Evolutionary conservation across 2,329 filamentous ascomycete genomes (phyloP).

Genomic region (Cryoendolithus antarcticus): DNA sequence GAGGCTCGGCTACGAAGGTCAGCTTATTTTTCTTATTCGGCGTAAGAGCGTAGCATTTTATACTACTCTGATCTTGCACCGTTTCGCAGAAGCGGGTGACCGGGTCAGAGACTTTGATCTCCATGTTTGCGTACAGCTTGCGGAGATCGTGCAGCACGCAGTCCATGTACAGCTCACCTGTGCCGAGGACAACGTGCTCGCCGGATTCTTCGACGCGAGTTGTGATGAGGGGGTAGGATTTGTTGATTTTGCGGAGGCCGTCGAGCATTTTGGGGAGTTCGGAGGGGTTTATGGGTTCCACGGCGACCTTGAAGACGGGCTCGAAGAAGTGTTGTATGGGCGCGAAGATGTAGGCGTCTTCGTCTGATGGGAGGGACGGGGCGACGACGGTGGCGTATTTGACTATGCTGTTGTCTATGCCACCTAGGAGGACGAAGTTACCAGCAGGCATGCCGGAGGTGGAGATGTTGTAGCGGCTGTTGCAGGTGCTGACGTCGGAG

Average conservation of each 20-base stretch:
- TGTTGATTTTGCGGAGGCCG: constrained; percentile 90
- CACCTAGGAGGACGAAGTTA: constrained; percentile 82
- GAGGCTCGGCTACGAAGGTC: constrained; percentile 92
- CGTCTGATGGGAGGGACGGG: constrained; percentile 66
- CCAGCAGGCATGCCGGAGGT: constrained; percentile 87
- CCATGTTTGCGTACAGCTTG: constrained; percentile 94
- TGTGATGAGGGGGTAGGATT: constrained; percentile 87
- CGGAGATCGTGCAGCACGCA: constrained; percentile 93
- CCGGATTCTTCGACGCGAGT: constrained; percentile 98
- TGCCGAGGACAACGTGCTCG: constrained; percentile 89
- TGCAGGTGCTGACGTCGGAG: constrained; percentile 74
- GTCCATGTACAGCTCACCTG: constrained; percentile 98
- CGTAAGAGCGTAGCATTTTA: constrained; percentile 94
- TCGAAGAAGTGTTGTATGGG: constrained; percentile 91
- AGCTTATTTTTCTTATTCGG: constrained; percentile 99
- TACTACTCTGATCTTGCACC: constrained; percentile 90
- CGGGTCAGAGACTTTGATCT: constrained; percentile 95
- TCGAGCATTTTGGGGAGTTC: constrained; percentile 98
- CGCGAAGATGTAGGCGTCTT: constrained; percentile 90
- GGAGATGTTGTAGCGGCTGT: constrained; percentile 85
- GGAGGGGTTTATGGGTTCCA: constrained; percentile 95
- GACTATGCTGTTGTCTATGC: constrained; percentile 94
- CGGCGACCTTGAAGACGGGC: constrained; percentile 93
- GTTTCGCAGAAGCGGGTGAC: constrained; percentile 97
- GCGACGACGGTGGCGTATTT: constrained; percentile 89